Base-by-base conservation (phyloP, 2,329 filamentous ascomycete species). In the Cladosporium sp. region DNA sequence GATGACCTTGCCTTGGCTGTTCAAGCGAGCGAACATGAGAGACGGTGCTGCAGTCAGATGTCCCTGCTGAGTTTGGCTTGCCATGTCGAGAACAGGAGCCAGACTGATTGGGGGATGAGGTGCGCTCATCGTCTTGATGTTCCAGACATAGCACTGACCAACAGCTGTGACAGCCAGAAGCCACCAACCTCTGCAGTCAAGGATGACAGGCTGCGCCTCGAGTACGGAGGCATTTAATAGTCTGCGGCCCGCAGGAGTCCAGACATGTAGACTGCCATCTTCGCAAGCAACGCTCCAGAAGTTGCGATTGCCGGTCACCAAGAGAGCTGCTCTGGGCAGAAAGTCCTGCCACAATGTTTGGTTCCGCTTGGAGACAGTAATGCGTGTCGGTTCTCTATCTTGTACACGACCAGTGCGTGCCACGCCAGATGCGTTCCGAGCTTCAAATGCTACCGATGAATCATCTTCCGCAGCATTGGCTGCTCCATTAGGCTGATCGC, bases 221-320 rank as follows among this genome's bases (percentile, higher is more conserved):
- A 97, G 73, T 5, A 96, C 80, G 57, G 96, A 78, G 4, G 91
- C 84, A 62, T 89, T 96, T 50, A 95, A 76, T 18, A 96, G 75
- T 47, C 95, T 82, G 55, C 95, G 83, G 11, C 93, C 93, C 12
- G 91, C 89, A 1, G 92, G 89, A 1, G 91, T 92, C 91, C 93
- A 99, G 7, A 89, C 80, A 64, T 96, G 89, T 7, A 99, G 68
- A 15, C 85, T 89, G 13, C 90, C 93, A 64, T 97, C 93, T 67
- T 99, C 93, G 62, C 91, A 96, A 8, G 88, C 91, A 13, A 86
- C 92, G 0, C 88, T 86, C 88, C 93, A 99, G 65, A 97, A 91
- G 58, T 87, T 84, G 60, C 86, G 84, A 67, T 90, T 97, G 2
- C 90, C 95, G 0, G 92, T 93, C 1, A 95, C 85, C 1, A 97